Base-by-base conservation (phyloP, 2,329 filamentous ascomycete species). In the Xylariales sp. region DNA sequence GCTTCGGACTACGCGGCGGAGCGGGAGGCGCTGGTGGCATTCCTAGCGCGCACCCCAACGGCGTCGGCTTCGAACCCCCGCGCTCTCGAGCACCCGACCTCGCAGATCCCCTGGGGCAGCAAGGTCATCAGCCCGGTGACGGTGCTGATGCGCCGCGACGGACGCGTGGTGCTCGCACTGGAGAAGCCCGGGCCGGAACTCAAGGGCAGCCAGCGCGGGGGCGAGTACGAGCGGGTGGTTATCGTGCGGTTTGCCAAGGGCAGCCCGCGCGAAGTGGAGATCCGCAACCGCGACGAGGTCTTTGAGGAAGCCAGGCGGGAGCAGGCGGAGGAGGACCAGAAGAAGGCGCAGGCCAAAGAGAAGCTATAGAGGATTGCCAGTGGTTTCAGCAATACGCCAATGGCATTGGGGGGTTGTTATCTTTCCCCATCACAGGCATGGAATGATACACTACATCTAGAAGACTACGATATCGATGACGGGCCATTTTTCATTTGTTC, bases 71-170 rank as follows among this genome's bases (percentile, higher is more conserved):
- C 60, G 6, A 62, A 67, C 35, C 60, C 57, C 4, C 60, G 54
- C 31, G 62, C 62, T 3, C 56, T 57, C 25, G 47, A 49, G 27
- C 65, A 76, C 28, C 54, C 53, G 2, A 70, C 70, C 13, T 57
- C 67, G 5, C 29, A 41, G 20, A 74, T 76, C n/a, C 54, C 71
- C 0, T 83, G 76, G 77, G 65, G 60, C 0, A 70, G 81, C 5
- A 80, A 81, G 55, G 72, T 74, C n/a, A 83, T 84, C 40, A 73
- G 72, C 44, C 78, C 81, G 4, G 59, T 63, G 4, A 59, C 59
- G 6, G 65, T 73, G 14, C 49, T 72, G 40, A 57, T 67, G 31
- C 58, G 61, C 32, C 51, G 53, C 4, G 72, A 75, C 40, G 63
- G 64, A 10, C 62, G 74, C 36, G 51, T 66, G 10, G 72, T 83